These are phyloP conservation scores for Fusarium anguioides DNA, from an alignment of 2,329 filamentous ascomycete species.

Conservation along the genomic window DNA sequence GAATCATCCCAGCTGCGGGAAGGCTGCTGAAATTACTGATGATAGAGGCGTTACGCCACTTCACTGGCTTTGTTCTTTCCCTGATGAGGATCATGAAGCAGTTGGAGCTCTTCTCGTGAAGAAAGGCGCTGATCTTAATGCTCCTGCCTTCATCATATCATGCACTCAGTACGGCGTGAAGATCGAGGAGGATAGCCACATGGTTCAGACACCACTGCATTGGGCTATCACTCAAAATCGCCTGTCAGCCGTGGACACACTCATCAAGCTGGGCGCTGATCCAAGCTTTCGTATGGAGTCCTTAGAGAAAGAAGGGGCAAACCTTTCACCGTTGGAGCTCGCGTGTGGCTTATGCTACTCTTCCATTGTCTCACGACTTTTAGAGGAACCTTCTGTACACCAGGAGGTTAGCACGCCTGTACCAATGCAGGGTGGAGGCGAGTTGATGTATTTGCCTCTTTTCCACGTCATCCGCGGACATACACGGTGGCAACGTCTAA, in stretches of 20 bases:
- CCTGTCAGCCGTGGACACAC: background rate
- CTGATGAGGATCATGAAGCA: background rate
- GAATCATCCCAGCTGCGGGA: background rate
- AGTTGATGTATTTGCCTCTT: background rate
- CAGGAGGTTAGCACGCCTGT: background rate
- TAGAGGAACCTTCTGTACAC: background rate
- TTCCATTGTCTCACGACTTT: background rate
- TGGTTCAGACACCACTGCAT: background rate
- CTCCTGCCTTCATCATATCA: background rate
- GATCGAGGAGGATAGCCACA: background rate
- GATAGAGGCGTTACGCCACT: background rate
- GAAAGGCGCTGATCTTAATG: background rate
- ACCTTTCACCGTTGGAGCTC: background rate
- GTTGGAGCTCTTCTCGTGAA: background rate
- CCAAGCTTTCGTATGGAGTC: slow-evolving; percentile 3
- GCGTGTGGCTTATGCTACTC: background rate
- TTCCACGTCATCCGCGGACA: background rate
- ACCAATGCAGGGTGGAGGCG: background rate
- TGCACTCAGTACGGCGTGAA: background rate
- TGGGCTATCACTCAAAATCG: background rate
- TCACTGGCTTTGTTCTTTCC: slow-evolving; percentile 1
- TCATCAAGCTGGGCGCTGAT: background rate
- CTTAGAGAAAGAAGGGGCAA: background rate
- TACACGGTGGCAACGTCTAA: background rate
- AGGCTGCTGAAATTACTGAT: background rate